Base-by-base conservation (phyloP, 2,329 filamentous ascomycete genomes). In the Aspergillus sp. region DNA sequence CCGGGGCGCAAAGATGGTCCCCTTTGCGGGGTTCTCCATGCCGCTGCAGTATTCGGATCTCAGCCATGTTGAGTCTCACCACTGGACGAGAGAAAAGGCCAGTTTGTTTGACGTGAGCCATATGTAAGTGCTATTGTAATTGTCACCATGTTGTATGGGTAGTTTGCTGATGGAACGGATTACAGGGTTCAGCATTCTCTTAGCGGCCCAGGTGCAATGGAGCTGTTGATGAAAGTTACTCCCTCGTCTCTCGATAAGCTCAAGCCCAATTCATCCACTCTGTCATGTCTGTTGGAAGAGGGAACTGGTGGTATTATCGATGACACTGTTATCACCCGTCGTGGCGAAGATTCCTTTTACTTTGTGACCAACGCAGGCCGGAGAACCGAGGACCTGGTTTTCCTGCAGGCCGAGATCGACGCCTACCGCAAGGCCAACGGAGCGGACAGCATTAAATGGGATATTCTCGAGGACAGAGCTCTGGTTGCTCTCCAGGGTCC, bases 91-190 rank as follows among this genome's bases (percentile, higher is more conserved):
- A 43, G 78, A 82, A 57, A 86, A 90, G 68, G 86, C 88, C 45
- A 95, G 90, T 51, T 73, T 98, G 51, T 98, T 98, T 62, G 93
- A 98, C 68, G 93, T 97, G 43, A 86, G 86, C 65, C 93, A 97
- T 72, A 97, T 97, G 91, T 90, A 85, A 50, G 69, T 61, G 0
- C n/a, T 10, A n/a, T 31, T 13, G 7, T 11, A 28, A 11, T n/a
- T 27, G 11, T 9, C 5, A 19, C 4, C n/a, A 26, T 7, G 7
- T 28, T 7, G 4, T 19, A 31, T 28, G n/a, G 29, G 11, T 8
- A 39, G 29, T 10, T 4, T 30, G 13, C 28, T 27, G 10, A 44
- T 10, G 28, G 34, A 51, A 48, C 46, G 37, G 37, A 47, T 57
- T 19, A 27, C 40, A 81, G 78, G 78, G 79, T 84, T 42, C 90